Conservation (phyloP, 2,329 filamentous ascomycete species). For the Graphilbum fragrans region DNA sequence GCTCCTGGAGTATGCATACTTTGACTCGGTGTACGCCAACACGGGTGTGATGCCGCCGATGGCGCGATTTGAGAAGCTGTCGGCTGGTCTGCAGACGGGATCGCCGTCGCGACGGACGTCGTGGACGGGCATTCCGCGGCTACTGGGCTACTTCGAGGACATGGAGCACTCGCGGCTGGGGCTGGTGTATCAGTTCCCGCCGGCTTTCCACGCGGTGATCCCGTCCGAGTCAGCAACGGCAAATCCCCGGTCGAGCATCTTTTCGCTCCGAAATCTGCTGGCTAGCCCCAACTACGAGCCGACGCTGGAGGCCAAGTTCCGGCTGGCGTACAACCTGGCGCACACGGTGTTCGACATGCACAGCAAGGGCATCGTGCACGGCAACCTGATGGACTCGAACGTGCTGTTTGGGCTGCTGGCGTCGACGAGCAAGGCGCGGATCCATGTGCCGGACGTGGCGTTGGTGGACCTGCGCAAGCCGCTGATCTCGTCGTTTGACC, state of each 20-base stretch:
- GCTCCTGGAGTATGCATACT: slow-evolving; percentile 59
- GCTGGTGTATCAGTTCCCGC: slow-evolving; percentile 62
- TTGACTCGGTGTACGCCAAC: slow-evolving; percentile 48
- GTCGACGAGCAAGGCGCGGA: not conserved
- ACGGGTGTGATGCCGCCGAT: slow-evolving; percentile 54
- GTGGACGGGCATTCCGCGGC: slow-evolving; percentile 48
- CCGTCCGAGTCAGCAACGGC: not conserved
- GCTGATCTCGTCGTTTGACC: slow-evolving; percentile 60
- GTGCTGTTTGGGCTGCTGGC: slow-evolving; percentile 50
- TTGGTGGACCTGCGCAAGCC: slow-evolving; percentile 54
- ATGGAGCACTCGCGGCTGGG: slow-evolving; percentile 57
- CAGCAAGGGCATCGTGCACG: slow-evolving; percentile 55
- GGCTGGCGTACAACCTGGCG: slow-evolving; percentile 59
- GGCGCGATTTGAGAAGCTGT: slow-evolving; percentile 52
- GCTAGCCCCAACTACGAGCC: slow-evolving; percentile 43
- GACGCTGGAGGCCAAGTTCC: slow-evolving; percentile 63
- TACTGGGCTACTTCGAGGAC: slow-evolving; percentile 65
- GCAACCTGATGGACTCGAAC: slow-evolving; percentile 55
- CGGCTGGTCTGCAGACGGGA: slow-evolving; percentile 42
- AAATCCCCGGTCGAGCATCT: slow-evolving; percentile 34
- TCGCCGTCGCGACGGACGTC: slow-evolving; percentile 34
- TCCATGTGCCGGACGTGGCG: slow-evolving; percentile 13
- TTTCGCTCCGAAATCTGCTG: slow-evolving; percentile 42
- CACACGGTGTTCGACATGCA: slow-evolving; percentile 66
- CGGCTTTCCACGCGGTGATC: slow-evolving; percentile 45